phyloP scores from a whole-genome alignment of 2,329 filamentous ascomycete species.

The Diaporthe vexans region DNA sequence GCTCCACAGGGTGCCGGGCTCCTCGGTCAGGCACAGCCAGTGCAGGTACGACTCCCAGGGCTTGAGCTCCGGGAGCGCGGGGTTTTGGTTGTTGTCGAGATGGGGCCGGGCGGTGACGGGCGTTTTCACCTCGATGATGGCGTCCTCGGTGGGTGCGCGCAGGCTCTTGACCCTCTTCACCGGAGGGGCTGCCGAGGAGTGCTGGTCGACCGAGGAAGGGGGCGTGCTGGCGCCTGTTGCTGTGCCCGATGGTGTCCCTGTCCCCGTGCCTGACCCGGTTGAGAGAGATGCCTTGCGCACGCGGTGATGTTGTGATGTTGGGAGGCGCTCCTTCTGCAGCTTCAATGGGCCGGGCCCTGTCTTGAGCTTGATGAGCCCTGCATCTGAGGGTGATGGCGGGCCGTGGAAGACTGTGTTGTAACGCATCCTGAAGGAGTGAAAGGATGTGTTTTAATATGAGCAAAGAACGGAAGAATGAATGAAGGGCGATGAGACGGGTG shows the following conservation, averaged over 20 bases:
- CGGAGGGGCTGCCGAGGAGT: not conserved
- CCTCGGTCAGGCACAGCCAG: conserved; percentile 40
- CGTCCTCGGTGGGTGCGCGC: conserved; percentile 17
- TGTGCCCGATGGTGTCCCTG: not conserved
- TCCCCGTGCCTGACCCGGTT: not conserved
- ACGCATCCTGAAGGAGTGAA: conserved; percentile 35
- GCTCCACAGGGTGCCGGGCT: conserved; percentile 39
- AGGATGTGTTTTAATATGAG: not conserved
- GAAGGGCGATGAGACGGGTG: too few species aligned
- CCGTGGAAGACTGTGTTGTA: conserved; percentile 39
- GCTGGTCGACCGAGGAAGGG: conserved; percentile 4
- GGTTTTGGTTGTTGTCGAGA: not conserved
- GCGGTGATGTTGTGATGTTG: conserved; percentile 37
- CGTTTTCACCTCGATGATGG: conserved; percentile 34
- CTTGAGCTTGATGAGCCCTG: conserved; percentile 38
- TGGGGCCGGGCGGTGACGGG: not conserved
- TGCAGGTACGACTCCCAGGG: conserved; percentile 40
- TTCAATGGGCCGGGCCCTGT: conserved; percentile 21
- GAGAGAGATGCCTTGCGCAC: conserved; percentile 38
- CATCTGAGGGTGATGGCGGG: conserved; percentile 38
- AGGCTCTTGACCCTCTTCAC: conserved; percentile 11
- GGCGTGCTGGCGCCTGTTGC: conserved; percentile 27
- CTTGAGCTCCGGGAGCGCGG: conserved; percentile 33
- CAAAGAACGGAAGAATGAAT: too few species aligned
- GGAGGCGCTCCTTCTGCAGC: conserved; percentile 38